Percentiles rank a stretch among this genome's conserved stretches.
Evolutionary conservation across 179 eudicot genomes (phyloP).

Genomic region (Pouteria campechiana): DNA sequence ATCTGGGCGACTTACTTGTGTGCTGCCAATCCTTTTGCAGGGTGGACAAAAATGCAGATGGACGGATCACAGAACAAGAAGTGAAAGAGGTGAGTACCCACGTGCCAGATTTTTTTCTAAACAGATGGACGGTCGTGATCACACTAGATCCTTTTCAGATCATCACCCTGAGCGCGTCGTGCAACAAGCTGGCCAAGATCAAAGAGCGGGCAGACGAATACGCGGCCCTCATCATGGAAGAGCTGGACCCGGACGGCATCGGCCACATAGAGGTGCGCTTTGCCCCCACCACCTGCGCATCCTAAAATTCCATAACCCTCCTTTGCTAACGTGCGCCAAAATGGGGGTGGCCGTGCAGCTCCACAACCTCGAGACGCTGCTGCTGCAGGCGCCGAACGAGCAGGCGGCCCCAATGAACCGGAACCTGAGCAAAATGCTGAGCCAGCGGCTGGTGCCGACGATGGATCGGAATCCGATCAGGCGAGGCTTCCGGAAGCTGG

Average conservation of each 20-base stretch:
- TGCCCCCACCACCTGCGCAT: neutral
- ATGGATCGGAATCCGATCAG: constrained; percentile 26
- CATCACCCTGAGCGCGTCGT: constrained; percentile 28
- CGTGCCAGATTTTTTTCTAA: no score
- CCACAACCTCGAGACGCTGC: constrained; percentile 9
- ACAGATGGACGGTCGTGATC: no score
- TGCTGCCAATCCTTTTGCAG: constrained; percentile 7
- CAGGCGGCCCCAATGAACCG: constrained; percentile 29
- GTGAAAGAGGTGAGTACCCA: constrained; percentile 39
- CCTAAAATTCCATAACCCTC: no score
- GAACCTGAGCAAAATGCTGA: constrained; percentile 21
- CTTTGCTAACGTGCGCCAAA: no score
- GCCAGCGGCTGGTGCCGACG: constrained; percentile 39
- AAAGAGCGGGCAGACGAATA: constrained; percentile 21
- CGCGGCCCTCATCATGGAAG: constrained; percentile 28
- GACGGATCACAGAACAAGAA: constrained; percentile 41
- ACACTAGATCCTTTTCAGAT: no score
- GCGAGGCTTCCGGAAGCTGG: constrained; percentile 36
- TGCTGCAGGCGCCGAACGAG: constrained; percentile 63
- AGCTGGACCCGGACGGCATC: constrained; percentile 18
- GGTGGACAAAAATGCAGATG: constrained; percentile 50
- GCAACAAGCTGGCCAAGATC: constrained; percentile 13
- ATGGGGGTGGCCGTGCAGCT: constrained; percentile 3
- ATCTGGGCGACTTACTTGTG: no score
- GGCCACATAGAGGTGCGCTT: constrained; percentile 18